Conservation (phyloP, 805 yeast genomes). For the Starmerella apis region DNA sequence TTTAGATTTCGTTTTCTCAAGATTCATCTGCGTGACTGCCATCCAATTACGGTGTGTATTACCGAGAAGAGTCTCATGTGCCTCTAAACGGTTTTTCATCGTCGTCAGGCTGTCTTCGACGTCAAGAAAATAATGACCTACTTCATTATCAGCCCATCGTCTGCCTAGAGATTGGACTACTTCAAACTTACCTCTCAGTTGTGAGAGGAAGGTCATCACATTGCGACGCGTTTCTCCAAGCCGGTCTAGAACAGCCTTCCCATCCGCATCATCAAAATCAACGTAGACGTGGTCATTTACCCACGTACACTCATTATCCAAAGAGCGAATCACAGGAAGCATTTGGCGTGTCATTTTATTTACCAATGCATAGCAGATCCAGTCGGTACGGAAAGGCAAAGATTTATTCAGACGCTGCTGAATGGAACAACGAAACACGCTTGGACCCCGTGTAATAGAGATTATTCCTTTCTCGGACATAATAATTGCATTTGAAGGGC, state of each 20-base stretch:
- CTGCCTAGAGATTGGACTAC: not conserved
- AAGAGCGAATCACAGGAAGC: not conserved
- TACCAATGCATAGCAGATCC: slow-evolving; percentile 7
- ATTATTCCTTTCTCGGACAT: not conserved
- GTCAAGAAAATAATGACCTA: not conserved
- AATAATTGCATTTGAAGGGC: not conserved
- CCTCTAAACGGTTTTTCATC: slow-evolving; percentile 8
- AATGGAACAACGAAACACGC: not conserved
- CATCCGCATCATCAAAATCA: slow-evolving; percentile 2
- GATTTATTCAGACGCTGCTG: slow-evolving; percentile 1
- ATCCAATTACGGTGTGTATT: slow-evolving; percentile 14
- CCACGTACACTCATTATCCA: slow-evolving; percentile 6
- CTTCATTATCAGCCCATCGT: not conserved
- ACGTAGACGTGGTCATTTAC: slow-evolving; percentile 9
- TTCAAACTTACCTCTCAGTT: slow-evolving; percentile 4
- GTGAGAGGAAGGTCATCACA: not conserved
- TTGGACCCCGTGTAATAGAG: not conserved
- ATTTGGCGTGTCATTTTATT: not conserved
- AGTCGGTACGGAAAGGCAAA: slow-evolving; percentile 1
- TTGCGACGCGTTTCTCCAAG: slow-evolving; percentile 4
- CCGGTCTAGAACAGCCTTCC: slow-evolving; percentile 1
- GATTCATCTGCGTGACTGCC: slow-evolving; percentile 14
- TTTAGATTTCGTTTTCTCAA: slow-evolving; percentile 8
- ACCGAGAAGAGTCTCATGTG: slow-evolving; percentile 6
- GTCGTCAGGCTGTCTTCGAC: not conserved